A percentile compares a stretch with the other conserved stretches of the same genome.
Evolutionary conservation across 2,329 filamentous ascomycete species (phyloP).

Genomic region (Calonectria crousiana): DNA sequence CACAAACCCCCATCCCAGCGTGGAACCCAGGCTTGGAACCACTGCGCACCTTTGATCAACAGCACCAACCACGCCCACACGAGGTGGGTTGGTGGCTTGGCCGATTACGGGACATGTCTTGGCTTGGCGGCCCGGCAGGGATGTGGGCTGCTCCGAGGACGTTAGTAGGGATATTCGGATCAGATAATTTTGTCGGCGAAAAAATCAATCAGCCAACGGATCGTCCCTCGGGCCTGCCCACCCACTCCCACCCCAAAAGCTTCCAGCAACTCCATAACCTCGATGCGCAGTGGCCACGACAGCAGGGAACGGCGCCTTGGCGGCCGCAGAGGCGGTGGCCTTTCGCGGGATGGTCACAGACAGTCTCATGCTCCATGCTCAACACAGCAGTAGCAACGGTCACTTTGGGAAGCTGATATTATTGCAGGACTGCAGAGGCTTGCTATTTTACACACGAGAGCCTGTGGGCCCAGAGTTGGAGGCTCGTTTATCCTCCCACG

Average conservation of each 20-base stretch:
- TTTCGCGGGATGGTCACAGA: background rate
- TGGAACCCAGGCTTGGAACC: background rate
- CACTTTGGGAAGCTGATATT: background rate
- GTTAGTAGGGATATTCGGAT: constrained; percentile 46
- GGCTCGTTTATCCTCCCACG: background rate
- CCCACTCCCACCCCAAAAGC: background rate
- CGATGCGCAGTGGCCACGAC: constrained; percentile 5
- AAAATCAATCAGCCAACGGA: constrained; percentile 2
- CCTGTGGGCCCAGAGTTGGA: constrained; percentile 1
- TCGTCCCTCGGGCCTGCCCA: background rate
- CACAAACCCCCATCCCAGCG: constrained; percentile 5
- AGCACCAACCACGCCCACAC: background rate
- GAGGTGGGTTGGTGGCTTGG: background rate
- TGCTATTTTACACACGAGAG: background rate
- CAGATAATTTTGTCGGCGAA: constrained; percentile 50
- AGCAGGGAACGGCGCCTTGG: background rate
- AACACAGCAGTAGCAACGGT: background rate
- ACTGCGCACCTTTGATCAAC: background rate
- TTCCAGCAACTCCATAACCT: background rate
- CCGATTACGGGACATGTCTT: background rate
- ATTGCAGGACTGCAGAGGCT: background rate
- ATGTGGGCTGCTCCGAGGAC: constrained; percentile 16
- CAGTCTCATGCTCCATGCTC: constrained; percentile 3
- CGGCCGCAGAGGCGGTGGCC: background rate
- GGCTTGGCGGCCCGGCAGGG: background rate